phyloP scores from a whole-genome alignment of 257 asterid genomes.

The Thymus mandschuricus region DNA sequence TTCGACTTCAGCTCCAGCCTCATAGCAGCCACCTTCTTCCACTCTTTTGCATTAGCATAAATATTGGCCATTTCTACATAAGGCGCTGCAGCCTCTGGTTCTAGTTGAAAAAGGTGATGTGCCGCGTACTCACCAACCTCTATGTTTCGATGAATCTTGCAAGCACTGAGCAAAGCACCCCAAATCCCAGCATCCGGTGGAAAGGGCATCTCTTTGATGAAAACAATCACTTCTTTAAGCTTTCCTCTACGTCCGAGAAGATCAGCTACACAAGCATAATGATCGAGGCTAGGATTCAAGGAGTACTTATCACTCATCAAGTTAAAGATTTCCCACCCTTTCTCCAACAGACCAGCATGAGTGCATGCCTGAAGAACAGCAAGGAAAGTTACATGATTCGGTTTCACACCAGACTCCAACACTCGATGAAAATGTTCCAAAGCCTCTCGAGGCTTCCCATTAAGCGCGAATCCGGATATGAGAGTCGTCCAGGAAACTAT shows the following conservation, averaged over 20 bases:
- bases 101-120: conserved; percentile 45
- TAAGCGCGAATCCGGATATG: conserved; percentile 66
- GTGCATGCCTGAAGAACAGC: conserved; percentile 81
- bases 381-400: conserved; percentile 65
- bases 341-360: conserved; percentile 63
- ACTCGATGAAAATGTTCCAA: conserved; percentile 49
- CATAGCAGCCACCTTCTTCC: conserved; percentile 55
- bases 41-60: conserved; percentile 59
- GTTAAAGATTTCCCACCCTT: conserved; percentile 49
- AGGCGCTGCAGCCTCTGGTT: conserved; percentile 67
- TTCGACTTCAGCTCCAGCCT: conserved; percentile 55
- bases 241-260: conserved; percentile 68
- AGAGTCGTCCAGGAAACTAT: conserved; percentile 75
- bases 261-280: conserved; percentile 64
- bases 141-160: conserved; percentile 57
- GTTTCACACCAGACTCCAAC: conserved; percentile 51
- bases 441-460: conserved; percentile 55
- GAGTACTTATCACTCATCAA: conserved; percentile 45
- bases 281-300: conserved; percentile 52
- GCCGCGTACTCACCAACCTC: conserved; percentile 62
- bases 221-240: conserved; percentile 58
- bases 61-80: conserved; percentile 74
- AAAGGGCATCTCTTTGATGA: conserved; percentile 52
- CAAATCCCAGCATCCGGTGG: conserved; percentile 73
- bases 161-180: conserved; percentile 67